Evolutionary conservation across 768 basidiomycete species (phyloP), one percentile per base, ranked within the genome.

Genomic region (Boletus pseudopeckii): DNA sequence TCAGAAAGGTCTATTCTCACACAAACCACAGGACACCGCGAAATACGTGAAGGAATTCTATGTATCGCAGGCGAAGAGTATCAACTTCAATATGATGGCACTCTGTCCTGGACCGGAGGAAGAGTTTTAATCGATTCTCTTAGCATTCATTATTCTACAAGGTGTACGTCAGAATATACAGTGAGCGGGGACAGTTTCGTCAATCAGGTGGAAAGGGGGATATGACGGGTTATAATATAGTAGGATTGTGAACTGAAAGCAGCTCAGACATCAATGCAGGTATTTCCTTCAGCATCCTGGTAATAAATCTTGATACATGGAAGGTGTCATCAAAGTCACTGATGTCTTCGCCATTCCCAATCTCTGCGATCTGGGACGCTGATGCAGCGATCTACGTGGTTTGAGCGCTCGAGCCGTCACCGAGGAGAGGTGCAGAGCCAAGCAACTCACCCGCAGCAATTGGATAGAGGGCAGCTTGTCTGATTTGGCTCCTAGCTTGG

Each of bases 71-170:
- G 73, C 62, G 41, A 69, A 62, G 64, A 74, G 57, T 58, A 72
- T 71, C 58, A 71, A 66, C 53, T 81, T 81, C 62, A 79, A 69
- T 53, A 70, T 81, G 68, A 76, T 81, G 60, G 76, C 77, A 3
- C 71, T 81, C 24, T 76, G 74, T 24, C 68, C 72, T 10, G 69
- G 64, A 13, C 45, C 52, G 28, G 50, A 46, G 37, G 52, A 56
- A 37, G 4, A 14, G 20, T 57, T 49, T 30, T 67, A 65, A 51
- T 34, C 33, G 36, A 20, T 45, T 48, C 33, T 33, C 18, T 33
- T 10, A 1, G 24, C 43, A 20, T 34, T 20, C n/a, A 20, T 7
- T 51, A 45, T 50, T 45, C 10, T 60, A 57, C 58, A 46, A 57
- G 9, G 15, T 40, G 55, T 55, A 47, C 47, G 54, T 46, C n/a